phyloP scores from a whole-genome alignment of 2,329 filamentous ascomycete species.

The Aspergillus quadricinctus region DNA sequence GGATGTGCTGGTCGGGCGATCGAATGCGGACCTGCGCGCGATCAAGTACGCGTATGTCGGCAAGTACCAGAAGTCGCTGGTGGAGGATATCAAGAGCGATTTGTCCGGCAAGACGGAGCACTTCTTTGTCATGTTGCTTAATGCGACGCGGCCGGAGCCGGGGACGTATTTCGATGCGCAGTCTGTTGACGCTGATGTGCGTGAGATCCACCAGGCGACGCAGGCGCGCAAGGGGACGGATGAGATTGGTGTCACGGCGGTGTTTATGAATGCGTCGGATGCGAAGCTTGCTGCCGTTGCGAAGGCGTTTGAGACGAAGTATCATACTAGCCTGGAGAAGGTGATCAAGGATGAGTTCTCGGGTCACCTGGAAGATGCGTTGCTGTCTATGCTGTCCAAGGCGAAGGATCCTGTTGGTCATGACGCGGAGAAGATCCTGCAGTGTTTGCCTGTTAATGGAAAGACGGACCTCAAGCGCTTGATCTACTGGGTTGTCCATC shows the following conservation, averaged over 20 bases:
- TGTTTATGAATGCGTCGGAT: slow-evolving; percentile 67
- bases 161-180: slow-evolving; percentile 64
- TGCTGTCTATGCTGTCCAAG: slow-evolving; percentile 66
- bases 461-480: slow-evolving; percentile 45
- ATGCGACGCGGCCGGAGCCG: slow-evolving; percentile 67
- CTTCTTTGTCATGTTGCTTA: slow-evolving; percentile 74
- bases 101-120: slow-evolving; percentile 75
- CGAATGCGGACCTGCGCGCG: slow-evolving; percentile 72
- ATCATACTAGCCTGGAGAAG: slow-evolving; percentile 47
- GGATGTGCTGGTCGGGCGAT: slow-evolving; percentile 69
- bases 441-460: slow-evolving; percentile 69
- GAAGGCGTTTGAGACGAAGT: slow-evolving; percentile 65
- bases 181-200: slow-evolving; percentile 67
- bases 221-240: slow-evolving; percentile 68
- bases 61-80: slow-evolving; percentile 60
- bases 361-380: slow-evolving; percentile 76
- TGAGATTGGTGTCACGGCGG: slow-evolving; percentile 69
- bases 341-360: slow-evolving; percentile 58
- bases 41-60: slow-evolving; percentile 71
- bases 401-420: slow-evolving; percentile 72
- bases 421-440: slow-evolving; percentile 69
- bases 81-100: slow-evolving; percentile 65
- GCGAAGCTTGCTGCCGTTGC: slow-evolving; percentile 72
- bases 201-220: slow-evolving; percentile 68
- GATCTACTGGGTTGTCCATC: slow-evolving; percentile 45